phyloP scores from a whole-genome alignment of 2,329 filamentous ascomycete species.

The Fusarium camptoceras region DNA sequence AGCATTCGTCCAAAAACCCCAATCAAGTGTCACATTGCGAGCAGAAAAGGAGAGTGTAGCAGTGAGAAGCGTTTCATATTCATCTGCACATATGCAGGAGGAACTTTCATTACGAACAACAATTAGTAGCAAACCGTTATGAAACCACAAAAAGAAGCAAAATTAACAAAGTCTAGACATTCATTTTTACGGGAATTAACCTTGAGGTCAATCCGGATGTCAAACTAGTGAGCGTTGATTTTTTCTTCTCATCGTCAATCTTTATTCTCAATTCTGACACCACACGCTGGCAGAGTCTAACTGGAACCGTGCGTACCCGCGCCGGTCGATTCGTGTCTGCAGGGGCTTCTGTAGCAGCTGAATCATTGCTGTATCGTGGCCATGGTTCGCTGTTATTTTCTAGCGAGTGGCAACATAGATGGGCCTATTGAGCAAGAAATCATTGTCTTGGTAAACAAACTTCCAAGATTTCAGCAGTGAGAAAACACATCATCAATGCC shows the following conservation, averaged over 20 bases:
- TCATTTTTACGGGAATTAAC: background rate
- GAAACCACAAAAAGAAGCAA: constrained; percentile 15
- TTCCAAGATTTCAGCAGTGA: background rate
- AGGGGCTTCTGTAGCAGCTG: constrained; percentile 2
- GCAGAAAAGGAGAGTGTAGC: background rate
- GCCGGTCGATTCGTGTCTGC: constrained; percentile 13
- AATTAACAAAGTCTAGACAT: constrained; percentile 10
- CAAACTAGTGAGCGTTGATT: constrained; percentile 13
- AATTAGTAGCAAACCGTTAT: background rate
- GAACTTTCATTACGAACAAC: background rate
- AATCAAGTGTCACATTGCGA: constrained; percentile 28
- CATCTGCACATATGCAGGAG: background rate
- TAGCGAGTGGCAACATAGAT: constrained; percentile 30
- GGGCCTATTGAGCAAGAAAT: constrained; percentile 3
- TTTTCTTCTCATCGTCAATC: constrained; percentile 1
- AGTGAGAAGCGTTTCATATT: constrained; percentile 21
- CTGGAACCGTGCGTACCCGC: background rate
- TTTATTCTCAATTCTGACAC: constrained; percentile 4
- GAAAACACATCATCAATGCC: constrained; percentile 1
- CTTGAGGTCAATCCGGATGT: constrained; percentile 12
- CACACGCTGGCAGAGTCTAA: constrained; percentile 27
- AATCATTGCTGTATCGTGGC: background rate
- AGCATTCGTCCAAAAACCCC: background rate
- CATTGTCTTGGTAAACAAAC: background rate
- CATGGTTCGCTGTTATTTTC: constrained; percentile 2